Evolutionary conservation across 2,329 filamentous ascomycete species (phyloP).

Genomic region (Kalmusia sp.): DNA sequence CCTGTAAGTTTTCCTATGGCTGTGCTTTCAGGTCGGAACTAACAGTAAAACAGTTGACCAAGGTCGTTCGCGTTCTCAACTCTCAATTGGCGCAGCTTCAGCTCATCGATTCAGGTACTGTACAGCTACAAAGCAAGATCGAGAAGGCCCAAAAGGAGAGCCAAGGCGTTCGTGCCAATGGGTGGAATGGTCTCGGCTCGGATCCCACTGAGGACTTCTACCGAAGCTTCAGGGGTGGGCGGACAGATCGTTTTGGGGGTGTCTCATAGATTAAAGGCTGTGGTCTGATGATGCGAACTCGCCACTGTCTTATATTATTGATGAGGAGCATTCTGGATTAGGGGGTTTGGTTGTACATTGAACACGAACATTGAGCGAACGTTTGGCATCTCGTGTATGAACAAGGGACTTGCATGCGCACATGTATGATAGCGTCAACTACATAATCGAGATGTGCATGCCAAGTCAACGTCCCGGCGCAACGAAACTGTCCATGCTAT

Average conservation of each 20-base stretch:
- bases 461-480: neutral
- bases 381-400: neutral
- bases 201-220: conserved; percentile 90
- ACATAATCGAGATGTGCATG: neutral
- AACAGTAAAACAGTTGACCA: conserved; percentile 70
- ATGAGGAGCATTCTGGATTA: neutral
- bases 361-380: neutral
- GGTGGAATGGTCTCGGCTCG: conserved; percentile 62
- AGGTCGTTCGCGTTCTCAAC: conserved; percentile 95
- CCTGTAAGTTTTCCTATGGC: conserved; percentile 28
- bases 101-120: conserved; percentile 87
- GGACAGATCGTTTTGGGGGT: conserved; percentile 42
- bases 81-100: conserved; percentile 90
- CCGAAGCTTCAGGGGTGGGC: conserved; percentile 78
- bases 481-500: too few species aligned
- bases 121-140: conserved; percentile 83
- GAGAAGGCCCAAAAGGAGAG: conserved; percentile 80
- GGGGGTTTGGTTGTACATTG: neutral
- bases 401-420: neutral
- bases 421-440: neutral
- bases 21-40: neutral
- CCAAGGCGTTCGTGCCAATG: conserved; percentile 61
- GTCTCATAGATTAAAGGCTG: conserved; percentile 22
- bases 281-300: neutral
- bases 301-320: neutral